Conservation (phyloP, 257 asterid species). For the Fraxinus anomala region DNA sequence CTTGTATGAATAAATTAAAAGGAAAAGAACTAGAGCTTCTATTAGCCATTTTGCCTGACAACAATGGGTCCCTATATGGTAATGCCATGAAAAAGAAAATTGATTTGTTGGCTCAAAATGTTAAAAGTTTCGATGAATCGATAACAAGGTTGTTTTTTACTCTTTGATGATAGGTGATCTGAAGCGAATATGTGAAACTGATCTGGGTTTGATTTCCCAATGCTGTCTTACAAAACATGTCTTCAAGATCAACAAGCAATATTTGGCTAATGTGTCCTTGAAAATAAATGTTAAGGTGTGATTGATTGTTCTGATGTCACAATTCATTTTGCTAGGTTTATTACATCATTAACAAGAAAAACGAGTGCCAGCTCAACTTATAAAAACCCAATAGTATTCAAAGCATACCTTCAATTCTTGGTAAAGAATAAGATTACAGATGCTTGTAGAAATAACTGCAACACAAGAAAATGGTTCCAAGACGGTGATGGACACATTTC, state of each 20-base stretch:
- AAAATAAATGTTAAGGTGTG: conserved; percentile 92
- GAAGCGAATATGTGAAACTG: conserved; percentile 96
- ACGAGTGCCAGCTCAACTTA: too few relatives aligned
- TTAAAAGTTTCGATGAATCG: neutral
- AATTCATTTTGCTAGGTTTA: neutral
- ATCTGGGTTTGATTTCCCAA: conserved; percentile 92
- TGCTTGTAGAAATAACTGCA: too few relatives aligned
- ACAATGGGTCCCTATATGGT: conserved; percentile 93
- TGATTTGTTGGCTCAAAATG: neutral
- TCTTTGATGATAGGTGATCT: conserved; percentile 63
- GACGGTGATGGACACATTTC: too few relatives aligned
- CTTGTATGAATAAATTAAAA: conserved; percentile 72
- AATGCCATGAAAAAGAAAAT: neutral
- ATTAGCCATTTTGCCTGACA: conserved; percentile 90
- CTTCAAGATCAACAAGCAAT: conserved; percentile 95
- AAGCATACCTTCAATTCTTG: too few relatives aligned
- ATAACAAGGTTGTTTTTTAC: neutral
- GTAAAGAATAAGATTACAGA: too few relatives aligned
- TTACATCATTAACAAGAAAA: too few relatives aligned
- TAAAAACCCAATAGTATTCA: too few relatives aligned
- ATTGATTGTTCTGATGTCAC: neutral
- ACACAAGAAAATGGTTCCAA: too few relatives aligned
- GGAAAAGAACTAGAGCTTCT: conserved; percentile 95
- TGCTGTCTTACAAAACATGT: conserved; percentile 97
- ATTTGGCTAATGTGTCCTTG: conserved; percentile 94